Conservation (phyloP, 2,329 filamentous ascomycete species). For the Sporothrix euskadiensis region DNA sequence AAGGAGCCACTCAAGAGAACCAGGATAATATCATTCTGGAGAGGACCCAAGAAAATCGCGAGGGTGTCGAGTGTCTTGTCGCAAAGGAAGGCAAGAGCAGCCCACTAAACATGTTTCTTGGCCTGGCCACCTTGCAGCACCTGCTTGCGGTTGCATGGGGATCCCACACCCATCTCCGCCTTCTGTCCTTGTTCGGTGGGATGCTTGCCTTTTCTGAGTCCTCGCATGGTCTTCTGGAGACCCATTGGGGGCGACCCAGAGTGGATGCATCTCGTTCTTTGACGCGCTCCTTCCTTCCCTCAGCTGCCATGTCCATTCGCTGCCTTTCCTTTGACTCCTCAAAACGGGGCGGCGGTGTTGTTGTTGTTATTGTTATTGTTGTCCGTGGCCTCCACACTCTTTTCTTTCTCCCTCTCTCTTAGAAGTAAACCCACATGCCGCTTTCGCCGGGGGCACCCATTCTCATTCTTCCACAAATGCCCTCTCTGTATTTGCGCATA, state of each 20-base stretch:
- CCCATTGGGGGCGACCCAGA: background rate
- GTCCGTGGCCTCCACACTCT: background rate
- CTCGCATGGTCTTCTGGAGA: conserved; percentile 11
- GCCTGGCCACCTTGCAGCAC: conserved; percentile 4
- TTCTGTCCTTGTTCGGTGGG: conserved; percentile 14
- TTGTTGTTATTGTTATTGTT: background rate
- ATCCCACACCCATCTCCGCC: conserved; percentile 2
- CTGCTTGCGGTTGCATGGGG: background rate
- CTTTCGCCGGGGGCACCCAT: background rate
- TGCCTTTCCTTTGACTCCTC: background rate
- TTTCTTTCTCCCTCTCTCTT: background rate
- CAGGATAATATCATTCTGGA: background rate
- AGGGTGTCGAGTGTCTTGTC: background rate
- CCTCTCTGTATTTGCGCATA: background rate
- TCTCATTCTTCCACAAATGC: background rate
- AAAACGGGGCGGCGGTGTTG: conserved; percentile 12
- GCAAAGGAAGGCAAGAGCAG: background rate
- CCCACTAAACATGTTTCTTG: conserved; percentile 10
- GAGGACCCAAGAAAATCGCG: background rate
- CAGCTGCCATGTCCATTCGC: conserved; percentile 1
- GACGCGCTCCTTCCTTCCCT: conserved; percentile 1
- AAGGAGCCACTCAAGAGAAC: background rate
- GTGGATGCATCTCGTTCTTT: background rate
- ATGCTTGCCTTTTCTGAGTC: background rate
- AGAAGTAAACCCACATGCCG: background rate